Base-by-base conservation (phyloP, 2,329 filamentous ascomycete species). In the Ophiosphaerella herpotricha region DNA sequence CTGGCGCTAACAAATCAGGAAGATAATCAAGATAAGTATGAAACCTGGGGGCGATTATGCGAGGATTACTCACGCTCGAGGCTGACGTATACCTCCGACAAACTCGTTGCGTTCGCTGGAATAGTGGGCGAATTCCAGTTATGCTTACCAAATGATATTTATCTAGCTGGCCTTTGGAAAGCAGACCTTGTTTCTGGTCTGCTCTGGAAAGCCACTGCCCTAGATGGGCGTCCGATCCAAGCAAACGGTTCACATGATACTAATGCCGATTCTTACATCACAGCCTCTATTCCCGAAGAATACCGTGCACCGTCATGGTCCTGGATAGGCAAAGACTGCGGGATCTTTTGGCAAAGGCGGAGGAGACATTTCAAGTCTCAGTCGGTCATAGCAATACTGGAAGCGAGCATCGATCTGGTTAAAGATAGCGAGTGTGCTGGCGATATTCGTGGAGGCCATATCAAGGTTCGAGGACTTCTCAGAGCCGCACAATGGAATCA, bases 301-400 rank as follows among this genome's bases (percentile, higher is more conserved):
- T 43, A 48, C 14, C 39, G 46, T 23, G 46, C 46, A 32, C 46
- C 46, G 1, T 43, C 46, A 6, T 48, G 46, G 46, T 48, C 46
- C 13, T 43, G 46, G 46, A 8, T 48, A 16, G 11, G 16, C 21
- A 46, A 46, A 38, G 39, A 48, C 16, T 33, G 39, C 9, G 37
- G 32, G 5, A 48, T 48, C 14, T 36, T 29, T 14, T 39, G 43
- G 37, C 18, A 39, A 12, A 40, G 12, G n/a, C 29, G 11, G 11
- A 16, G 7, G 29, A 29, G 6, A 11, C 29, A 12, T n/a, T n/a
- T 38, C 9, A 32, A 34, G 11, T 24, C 24, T 18, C 34, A n/a
- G 11, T 2, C 18, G 3, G 31, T 39, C 34, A 34, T 45, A 23
- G 34, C n/a, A 13, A 33, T 39, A 34, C 43, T 45, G 2, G 29